Evolutionary conservation across 352 stramenopile species (phyloP).

Genomic region (Pythium guiyangense): DNA sequence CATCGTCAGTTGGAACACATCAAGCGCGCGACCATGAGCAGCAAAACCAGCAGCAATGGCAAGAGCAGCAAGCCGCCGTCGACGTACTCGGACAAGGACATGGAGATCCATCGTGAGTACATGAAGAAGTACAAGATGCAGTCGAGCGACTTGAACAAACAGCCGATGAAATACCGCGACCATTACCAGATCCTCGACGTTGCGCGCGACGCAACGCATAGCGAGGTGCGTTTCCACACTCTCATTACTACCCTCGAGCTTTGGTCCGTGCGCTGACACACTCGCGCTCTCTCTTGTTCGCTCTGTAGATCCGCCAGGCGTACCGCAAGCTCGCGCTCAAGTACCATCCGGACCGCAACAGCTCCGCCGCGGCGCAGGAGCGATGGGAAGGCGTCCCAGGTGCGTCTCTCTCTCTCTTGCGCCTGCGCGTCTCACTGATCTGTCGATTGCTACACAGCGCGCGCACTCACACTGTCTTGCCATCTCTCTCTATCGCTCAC

Average conservation of each 20-base stretch:
- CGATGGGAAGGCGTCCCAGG: slow-evolving; percentile 73
- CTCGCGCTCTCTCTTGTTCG: not conserved
- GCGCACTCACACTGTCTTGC: not conserved
- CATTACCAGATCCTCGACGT: slow-evolving; percentile 73
- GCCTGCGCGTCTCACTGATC: not conserved
- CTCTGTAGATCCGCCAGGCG: slow-evolving; percentile 87
- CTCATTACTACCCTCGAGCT: not conserved
- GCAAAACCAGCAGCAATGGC: slow-evolving; percentile 5
- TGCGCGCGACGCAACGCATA: slow-evolving; percentile 51
- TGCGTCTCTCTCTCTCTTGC: slow-evolving; percentile 1
- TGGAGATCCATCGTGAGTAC: slow-evolving; percentile 82
- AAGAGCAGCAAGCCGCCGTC: slow-evolving; percentile 12
- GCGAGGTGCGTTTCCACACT: slow-evolving; percentile 31
- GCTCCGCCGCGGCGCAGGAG: slow-evolving; percentile 51
- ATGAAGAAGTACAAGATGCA: slow-evolving; percentile 89
- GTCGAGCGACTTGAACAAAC: slow-evolving; percentile 53
- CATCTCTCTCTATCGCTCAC: not conserved
- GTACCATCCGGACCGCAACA: slow-evolving; percentile 92
- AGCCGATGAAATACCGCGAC: slow-evolving; percentile 69
- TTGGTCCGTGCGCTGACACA: slow-evolving; percentile 1
- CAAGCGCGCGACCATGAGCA: slow-evolving; percentile 4
- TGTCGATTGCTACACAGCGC: not conserved
- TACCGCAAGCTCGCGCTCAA: slow-evolving; percentile 86
- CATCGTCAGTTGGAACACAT: too few relatives aligned
- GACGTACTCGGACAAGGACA: slow-evolving; percentile 60